A percentile compares a stretch with the other conserved stretches of the same genome.
phyloP scores from a whole-genome alignment of 208 protist genomes.

The Dictyostelium gargantuum region DNA sequence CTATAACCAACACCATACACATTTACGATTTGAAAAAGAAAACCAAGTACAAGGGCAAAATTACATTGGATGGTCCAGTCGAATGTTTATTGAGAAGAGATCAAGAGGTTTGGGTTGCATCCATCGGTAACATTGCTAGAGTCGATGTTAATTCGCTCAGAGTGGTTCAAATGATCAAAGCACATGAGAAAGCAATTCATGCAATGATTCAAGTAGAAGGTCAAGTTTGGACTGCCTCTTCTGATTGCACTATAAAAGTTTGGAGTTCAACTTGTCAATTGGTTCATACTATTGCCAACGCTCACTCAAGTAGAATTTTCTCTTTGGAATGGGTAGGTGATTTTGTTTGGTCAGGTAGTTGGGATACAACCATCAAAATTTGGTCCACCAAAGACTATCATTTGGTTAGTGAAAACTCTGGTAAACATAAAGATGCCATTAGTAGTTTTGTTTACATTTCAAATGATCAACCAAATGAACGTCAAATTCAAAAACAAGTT shows the following conservation, averaged over 20 bases:
- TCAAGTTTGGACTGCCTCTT: conserved; percentile 24
- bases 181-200: conserved; percentile 37
- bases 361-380: conserved; percentile 34
- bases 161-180: conserved; percentile 46
- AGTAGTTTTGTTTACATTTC: conserved; percentile 30
- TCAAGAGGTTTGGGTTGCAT: conserved; percentile 43
- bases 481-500: conserved; percentile 1
- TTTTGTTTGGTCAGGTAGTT: conserved; percentile 43
- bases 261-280: conserved; percentile 10
- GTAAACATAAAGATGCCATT: conserved; percentile 53
- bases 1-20: conserved; percentile 2
- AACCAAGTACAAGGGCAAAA: conserved; percentile 27
- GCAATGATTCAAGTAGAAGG: conserved; percentile 42
- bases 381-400: conserved; percentile 43
- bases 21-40: conserved; percentile 54
- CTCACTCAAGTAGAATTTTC: conserved; percentile 34
- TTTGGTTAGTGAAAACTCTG: conserved; percentile 10
- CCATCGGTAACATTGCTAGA: neutral
- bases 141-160: conserved; percentile 33
- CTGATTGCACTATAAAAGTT: conserved; percentile 5
- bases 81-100: conserved; percentile 25
- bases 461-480: neutral
- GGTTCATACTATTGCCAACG: neutral
- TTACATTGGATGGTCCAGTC: neutral
- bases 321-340: neutral